Base-by-base conservation (phyloP, 1,284 basidiomycete genomes). In the Phellinidium pouzarii region DNA sequence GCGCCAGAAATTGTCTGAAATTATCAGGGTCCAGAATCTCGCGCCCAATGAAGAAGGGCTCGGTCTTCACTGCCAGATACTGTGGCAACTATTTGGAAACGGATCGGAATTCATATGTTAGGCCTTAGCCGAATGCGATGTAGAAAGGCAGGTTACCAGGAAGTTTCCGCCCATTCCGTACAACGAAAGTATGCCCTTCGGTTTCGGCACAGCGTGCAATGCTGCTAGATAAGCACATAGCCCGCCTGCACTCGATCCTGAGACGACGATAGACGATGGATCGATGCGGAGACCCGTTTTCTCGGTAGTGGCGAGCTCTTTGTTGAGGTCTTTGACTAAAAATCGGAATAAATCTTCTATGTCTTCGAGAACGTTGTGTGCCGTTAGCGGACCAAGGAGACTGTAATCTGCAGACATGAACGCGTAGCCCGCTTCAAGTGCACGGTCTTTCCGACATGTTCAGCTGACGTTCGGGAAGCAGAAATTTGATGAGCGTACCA, bases 141-240 rank as follows among this genome's bases (percentile, higher is more conserved):
- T n/a, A 40, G 17, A 17, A 36, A 26, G 49, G 37, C 20, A 38
- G 19, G 5, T 56, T 54, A 83, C 82, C 54, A 84, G 60, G 52
- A 79, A 71, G 52, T 82, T 65, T 0, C 81, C 82, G 17, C 82
- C 82, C 73, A 80, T 76, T 0, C 76, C 79, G 62, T 84, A 85
- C 59, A 85, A 57, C 1, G 76, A 77, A 0, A 84, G 57, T 1
- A 84, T 53, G 0, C 73, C 80, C 54, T 68, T 76, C 0, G 80
- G 81, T 54, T 70, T 77, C 0, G 79, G 80, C 0, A 60, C 58
- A 0, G 66, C 70, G 59, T 83, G 74, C 36, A 74, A 67, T 4
- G 75, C 81, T 23, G 80, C 77, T 14, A 84, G 69, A 60, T 82
- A 84, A 0, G 79, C 77, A 56, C 79, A 81, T n/a, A 78, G 65